phyloP scores from a whole-genome alignment of 495 filamentous ascomycete species.

The Penicillium silybi region DNA sequence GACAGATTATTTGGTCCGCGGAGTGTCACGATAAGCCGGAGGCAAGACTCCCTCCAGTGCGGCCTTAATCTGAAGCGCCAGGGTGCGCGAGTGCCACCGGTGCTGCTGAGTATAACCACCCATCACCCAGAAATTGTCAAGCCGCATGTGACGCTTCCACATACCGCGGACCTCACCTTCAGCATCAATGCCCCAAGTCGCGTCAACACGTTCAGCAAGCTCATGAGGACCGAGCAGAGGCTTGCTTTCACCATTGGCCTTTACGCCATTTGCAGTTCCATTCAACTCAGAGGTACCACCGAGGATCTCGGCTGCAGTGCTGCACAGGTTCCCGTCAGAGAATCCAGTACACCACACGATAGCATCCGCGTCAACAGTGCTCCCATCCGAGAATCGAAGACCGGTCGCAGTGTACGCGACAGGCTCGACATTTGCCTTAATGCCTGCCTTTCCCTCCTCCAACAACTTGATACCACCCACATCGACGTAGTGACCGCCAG shows the following conservation, averaged over 20 bases:
- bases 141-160: constrained; percentile 29
- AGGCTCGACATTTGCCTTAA: constrained; percentile 28
- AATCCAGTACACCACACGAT: constrained; percentile 41
- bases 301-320: constrained; percentile 22
- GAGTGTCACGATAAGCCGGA: constrained; percentile 18
- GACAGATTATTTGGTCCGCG: background rate
- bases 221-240: constrained; percentile 14
- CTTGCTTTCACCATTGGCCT: background rate
- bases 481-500: constrained; percentile 42
- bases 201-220: constrained; percentile 30
- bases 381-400: constrained; percentile 31
- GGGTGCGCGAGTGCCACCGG: constrained; percentile 31
- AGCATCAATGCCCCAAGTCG: constrained; percentile 33
- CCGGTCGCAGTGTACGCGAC: constrained; percentile 27
- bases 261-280: background rate
- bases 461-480: constrained; percentile 33
- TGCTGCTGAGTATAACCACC: constrained; percentile 33
- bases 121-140: constrained; percentile 35
- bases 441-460: constrained; percentile 23
- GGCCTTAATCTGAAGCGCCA: constrained; percentile 35
- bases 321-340: constrained; percentile 18
- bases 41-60: constrained; percentile 21
- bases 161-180: constrained; percentile 38
- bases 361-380: constrained; percentile 29
- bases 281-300: constrained; percentile 7